Percentiles rank a stretch among this genome's conserved stretches.
Conservation (phyloP, 2,329 filamentous ascomycete species). For the Aspergillus aculeatus region DNA sequence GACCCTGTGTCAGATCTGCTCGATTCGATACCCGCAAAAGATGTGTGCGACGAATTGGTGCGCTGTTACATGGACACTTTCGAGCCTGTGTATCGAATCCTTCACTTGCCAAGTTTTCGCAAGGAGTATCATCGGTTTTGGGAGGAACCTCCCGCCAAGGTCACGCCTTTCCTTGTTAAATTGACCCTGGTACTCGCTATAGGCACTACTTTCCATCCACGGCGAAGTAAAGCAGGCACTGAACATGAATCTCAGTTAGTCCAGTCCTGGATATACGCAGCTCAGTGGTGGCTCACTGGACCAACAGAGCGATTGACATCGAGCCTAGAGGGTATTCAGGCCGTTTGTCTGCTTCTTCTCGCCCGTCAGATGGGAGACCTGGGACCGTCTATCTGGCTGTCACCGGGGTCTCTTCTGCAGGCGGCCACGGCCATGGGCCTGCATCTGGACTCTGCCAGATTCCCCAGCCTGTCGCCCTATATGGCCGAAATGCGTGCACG, state of each 20-base stretch:
- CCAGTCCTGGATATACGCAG: conserved; percentile 32
- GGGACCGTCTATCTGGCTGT: conserved; percentile 21
- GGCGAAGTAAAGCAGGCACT: conserved; percentile 11
- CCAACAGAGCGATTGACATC: conserved; percentile 32
- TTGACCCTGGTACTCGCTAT: conserved; percentile 34
- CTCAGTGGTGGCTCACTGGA: conserved; percentile 38
- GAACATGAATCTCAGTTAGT: conserved; percentile 12
- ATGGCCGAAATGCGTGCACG: conserved; percentile 16
- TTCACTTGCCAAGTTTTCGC: conserved; percentile 37
- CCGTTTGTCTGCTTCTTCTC: conserved; percentile 33
- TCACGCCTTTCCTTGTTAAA: conserved; percentile 27
- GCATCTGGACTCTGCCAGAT: conserved; percentile 26
- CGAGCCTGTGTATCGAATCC: conserved; percentile 32
- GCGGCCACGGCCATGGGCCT: conserved; percentile 31
- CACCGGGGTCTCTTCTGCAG: conserved; percentile 23
- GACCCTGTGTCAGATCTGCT: conserved; percentile 23
- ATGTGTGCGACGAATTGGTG: conserved; percentile 24
- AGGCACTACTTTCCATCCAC: conserved; percentile 28
- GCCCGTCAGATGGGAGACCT: conserved; percentile 30
- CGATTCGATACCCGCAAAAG: conserved; percentile 19
- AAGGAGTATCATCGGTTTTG: conserved; percentile 31
- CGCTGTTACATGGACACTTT: conserved; percentile 29
- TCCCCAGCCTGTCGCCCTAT: conserved; percentile 19
- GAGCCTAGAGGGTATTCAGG: conserved; percentile 34
- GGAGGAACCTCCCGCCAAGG: conserved; percentile 21